Base-by-base conservation (phyloP, 768 basidiomycete genomes). In the Boletus rubescentipes region DNA sequence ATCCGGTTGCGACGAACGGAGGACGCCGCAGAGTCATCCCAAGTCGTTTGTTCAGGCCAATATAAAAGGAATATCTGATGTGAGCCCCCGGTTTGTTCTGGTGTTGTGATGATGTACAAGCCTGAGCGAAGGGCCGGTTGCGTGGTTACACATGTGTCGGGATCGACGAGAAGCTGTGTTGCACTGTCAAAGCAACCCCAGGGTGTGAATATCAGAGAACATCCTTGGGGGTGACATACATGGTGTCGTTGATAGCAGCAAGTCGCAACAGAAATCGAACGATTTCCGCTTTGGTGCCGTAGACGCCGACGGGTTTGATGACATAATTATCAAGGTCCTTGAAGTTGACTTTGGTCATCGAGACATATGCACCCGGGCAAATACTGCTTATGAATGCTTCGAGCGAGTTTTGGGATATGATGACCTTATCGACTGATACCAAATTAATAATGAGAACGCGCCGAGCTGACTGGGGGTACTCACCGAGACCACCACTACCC, bases 11-110 rank as follows among this genome's bases (percentile, higher is more conserved):
- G 74, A 29, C 72, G 61, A 44, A 81, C 74, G 5, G 80, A 68
- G 1, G 75, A 68, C 7, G 67, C 34, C 0, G 80, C 76, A 14
- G 71, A 66, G 61, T 84, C 82, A 32, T 78, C 63, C 84, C 84
- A 86, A 0, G 84, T 85, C 0, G 68, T 73, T 30, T 80, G 73
- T 54, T 86, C 82, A 0, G 84, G 84, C 85, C 85, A 86, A 51
- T 81, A 85, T 8, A 85, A 59, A 14, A 82, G 73, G 46, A 79
- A 82, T 8, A 79, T 46, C 21, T 70, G 61, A 23, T 71, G 63
- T 1, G 41, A 30, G 2, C 6, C 30, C 14, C 15, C 44, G 0
- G 23, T 38, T 34, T 52, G 50, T 21, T 41, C 53, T 16, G 49
- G 47, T 5, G 57, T 29, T 4, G 49, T 53, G 36, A 65, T 3